Conservation (phyloP, 768 basidiomycete species). For the Hysterangium stoloniferum region DNA sequence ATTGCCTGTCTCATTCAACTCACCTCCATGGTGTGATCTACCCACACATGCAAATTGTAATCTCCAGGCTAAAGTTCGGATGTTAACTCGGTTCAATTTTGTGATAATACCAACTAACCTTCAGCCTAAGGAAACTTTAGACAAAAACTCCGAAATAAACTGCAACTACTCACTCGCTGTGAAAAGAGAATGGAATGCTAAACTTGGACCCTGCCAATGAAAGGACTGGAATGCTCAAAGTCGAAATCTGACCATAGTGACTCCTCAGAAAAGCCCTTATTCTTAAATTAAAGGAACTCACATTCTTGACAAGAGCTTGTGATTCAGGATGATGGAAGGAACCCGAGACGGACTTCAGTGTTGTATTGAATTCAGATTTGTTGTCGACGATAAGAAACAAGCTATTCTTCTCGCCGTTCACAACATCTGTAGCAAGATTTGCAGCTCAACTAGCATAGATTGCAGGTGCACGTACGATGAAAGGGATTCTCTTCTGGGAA, state of each 20-base stretch:
- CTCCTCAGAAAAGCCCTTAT: not conserved
- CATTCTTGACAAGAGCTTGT: slow-evolving; percentile 63
- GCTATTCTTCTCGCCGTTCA: slow-evolving; percentile 76
- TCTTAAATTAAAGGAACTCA: slow-evolving; percentile 24
- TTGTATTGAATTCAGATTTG: slow-evolving; percentile 64
- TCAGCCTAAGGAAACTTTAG: slow-evolving; percentile 13
- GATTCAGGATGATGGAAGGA: slow-evolving; percentile 62
- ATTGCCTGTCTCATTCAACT: slow-evolving; percentile 15
- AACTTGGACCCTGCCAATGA: slow-evolving; percentile 51
- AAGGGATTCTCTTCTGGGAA: slow-evolving; percentile 72
- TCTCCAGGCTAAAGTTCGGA: slow-evolving; percentile 54
- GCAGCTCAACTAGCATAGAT: not conserved
- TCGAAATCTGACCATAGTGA: slow-evolving; percentile 42
- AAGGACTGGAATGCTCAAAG: slow-evolving; percentile 42
- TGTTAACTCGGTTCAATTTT: not conserved
- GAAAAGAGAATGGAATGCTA: slow-evolving; percentile 62
- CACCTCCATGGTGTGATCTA: slow-evolving; percentile 65
- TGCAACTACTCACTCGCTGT: slow-evolving; percentile 63
- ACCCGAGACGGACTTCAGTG: slow-evolving; percentile 55
- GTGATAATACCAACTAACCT: slow-evolving; percentile 4
- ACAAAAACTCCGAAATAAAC: slow-evolving; percentile 14
- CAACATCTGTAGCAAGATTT: slow-evolving; percentile 46
- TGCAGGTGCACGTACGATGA: slow-evolving; percentile 47
- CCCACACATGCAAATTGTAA: slow-evolving; percentile 62
- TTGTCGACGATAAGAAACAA: slow-evolving; percentile 64